Percentiles rank a stretch among this genome's conserved stretches.
Conservation (phyloP, 2,329 filamentous ascomycete genomes). For the Epichloe baconii region DNA sequence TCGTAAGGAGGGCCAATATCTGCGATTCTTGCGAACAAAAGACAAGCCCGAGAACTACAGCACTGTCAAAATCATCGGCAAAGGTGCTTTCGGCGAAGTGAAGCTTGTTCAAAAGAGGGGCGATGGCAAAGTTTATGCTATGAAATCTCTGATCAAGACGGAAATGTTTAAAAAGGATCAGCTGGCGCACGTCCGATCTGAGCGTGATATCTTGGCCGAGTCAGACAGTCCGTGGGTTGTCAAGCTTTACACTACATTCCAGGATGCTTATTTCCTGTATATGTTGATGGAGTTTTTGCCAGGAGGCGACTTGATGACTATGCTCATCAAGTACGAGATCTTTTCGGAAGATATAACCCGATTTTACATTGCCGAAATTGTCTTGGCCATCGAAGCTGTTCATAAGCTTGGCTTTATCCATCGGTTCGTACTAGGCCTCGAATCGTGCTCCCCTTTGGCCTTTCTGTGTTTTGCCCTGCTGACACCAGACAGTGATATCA, state of each 20-base stretch:
- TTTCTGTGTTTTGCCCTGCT: background rate
- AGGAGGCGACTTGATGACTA: slow-evolving; percentile 97
- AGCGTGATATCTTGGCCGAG: slow-evolving; percentile 94
- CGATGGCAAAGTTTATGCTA: slow-evolving; percentile 92
- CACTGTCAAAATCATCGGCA: slow-evolving; percentile 96
- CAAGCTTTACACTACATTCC: slow-evolving; percentile 96
- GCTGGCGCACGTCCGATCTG: slow-evolving; percentile 88
- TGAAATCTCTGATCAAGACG: slow-evolving; percentile 96
- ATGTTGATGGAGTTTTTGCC: slow-evolving; percentile 99
- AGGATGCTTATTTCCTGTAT: slow-evolving; percentile 91
- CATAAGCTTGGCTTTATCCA: slow-evolving; percentile 98
- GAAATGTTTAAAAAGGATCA: slow-evolving; percentile 99
- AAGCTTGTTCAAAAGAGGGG: slow-evolving; percentile 94
- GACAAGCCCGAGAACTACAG: slow-evolving; percentile 90
- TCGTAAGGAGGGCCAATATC: slow-evolving; percentile 80
- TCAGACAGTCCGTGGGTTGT: slow-evolving; percentile 99
- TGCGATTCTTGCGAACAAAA: slow-evolving; percentile 86
- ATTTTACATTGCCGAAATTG: slow-evolving; percentile 98
- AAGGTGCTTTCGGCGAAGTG: slow-evolving; percentile 96
- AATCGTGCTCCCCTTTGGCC: background rate
- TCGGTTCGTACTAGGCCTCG: slow-evolving; percentile 48
- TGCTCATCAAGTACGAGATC: slow-evolving; percentile 99
- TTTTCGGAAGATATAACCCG: slow-evolving; percentile 97
- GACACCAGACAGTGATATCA: slow-evolving; percentile 64
- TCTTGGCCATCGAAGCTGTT: slow-evolving; percentile 95